phyloP scores from a whole-genome alignment of 306 rosid species.

The Abrus pulchellus region DNA sequence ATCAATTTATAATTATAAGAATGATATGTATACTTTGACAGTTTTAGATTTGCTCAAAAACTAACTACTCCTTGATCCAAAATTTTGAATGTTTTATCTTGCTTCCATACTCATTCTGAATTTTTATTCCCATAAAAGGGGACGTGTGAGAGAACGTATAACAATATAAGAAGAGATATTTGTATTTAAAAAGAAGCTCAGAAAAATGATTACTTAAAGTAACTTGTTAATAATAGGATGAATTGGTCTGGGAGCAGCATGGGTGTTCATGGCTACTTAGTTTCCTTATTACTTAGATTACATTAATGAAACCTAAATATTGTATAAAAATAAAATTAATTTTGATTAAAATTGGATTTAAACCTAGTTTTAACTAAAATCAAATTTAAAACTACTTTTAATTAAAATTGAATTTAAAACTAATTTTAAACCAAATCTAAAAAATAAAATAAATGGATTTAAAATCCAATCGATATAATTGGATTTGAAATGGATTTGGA shows the following conservation, averaged over 20 bases:
- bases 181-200: neutral
- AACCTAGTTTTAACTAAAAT: too few species aligned
- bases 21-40: conserved; percentile 1
- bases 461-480: too few species aligned
- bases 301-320: conserved; percentile 6
- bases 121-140: neutral
- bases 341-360: too few species aligned
- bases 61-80: conserved; percentile 1
- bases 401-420: too few species aligned
- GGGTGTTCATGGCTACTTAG: conserved; percentile 64
- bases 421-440: too few species aligned
- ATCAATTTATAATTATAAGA: neutral
- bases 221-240: conserved; percentile 48
- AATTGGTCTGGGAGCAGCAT: conserved; percentile 70
- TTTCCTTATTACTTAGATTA: conserved; percentile 45
- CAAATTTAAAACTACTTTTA: too few species aligned
- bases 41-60: conserved; percentile 27
- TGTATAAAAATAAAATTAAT: too few species aligned
- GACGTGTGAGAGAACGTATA: neutral
- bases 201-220: neutral
- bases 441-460: too few species aligned
- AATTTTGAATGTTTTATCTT: conserved; percentile 5
- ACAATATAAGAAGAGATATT: neutral
- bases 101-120: neutral
- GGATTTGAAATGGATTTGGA: too few species aligned